A percentile compares a stretch with the other conserved stretches of the same genome.
Evolutionary conservation across 805 yeast species (phyloP).

Genomic region (Starmerella scarabaei): DNA sequence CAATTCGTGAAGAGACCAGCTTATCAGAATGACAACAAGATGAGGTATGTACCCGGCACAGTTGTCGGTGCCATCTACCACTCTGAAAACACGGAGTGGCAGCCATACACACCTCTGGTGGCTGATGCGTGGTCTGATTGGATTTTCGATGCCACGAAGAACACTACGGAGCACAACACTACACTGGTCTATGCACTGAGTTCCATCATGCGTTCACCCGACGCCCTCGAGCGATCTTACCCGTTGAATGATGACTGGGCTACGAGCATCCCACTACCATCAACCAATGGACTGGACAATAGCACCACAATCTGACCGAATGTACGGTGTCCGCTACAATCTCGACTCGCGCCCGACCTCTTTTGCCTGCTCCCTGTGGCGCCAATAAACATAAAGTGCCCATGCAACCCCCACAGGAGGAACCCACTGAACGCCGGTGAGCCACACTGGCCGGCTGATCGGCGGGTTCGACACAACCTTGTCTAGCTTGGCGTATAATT

Average conservation of each 20-base stretch:
- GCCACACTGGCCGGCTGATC: slow-evolving; percentile 29
- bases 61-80: slow-evolving; percentile 9
- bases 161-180: background rate
- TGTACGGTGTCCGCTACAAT: too few species aligned
- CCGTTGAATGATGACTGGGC: slow-evolving; percentile 6
- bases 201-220: slow-evolving; percentile 13
- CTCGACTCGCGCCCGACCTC: too few species aligned
- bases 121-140: slow-evolving; percentile 7
- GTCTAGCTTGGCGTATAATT: slow-evolving; percentile 35
- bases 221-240: slow-evolving; percentile 10
- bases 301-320: too few species aligned
- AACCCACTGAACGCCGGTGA: slow-evolving; percentile 25
- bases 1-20: slow-evolving; percentile 2
- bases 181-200: background rate
- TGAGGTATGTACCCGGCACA: slow-evolving; percentile 9
- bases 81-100: background rate
- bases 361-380: background rate
- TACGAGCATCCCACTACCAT: background rate
- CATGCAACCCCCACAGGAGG: slow-evolving; percentile 27
- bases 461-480: slow-evolving; percentile 23
- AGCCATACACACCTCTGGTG: slow-evolving; percentile 6
- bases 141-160: background rate
- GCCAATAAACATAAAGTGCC: slow-evolving; percentile 12
- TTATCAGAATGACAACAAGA: background rate
- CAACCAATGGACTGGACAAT: too few species aligned